Evolutionary conservation across 1,139 yeast genomes (phyloP).

Genomic region (Pichia sp.): DNA sequence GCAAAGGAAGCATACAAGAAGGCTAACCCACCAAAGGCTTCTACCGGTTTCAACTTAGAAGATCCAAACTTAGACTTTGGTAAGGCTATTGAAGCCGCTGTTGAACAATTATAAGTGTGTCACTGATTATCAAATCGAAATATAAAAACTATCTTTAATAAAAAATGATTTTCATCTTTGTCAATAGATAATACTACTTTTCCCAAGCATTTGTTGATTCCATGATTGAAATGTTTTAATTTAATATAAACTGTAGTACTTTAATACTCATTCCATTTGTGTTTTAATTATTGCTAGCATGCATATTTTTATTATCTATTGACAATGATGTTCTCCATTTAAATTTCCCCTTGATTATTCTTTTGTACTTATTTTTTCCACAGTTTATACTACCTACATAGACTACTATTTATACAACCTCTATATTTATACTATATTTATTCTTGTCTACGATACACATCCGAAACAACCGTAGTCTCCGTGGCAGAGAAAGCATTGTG

Average conservation of each 20-base stretch:
- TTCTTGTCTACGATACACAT: neutral
- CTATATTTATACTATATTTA: constrained; percentile 5
- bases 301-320: neutral
- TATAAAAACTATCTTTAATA: too few relatives aligned
- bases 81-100: constrained; percentile 46
- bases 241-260: too few relatives aligned
- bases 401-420: neutral
- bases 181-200: neutral
- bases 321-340: too few relatives aligned
- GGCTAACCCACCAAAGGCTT: constrained; percentile 45
- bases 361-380: constrained; percentile 2
- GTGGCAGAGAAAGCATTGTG: too few relatives aligned
- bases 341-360: neutral
- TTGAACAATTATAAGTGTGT: constrained; percentile 35
- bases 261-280: too few relatives aligned
- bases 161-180: neutral
- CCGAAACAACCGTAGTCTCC: too few relatives aligned
- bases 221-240: too few relatives aligned
- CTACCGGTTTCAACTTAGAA: constrained; percentile 67
- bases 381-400: constrained; percentile 1
- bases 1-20: constrained; percentile 89
- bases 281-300: neutral
- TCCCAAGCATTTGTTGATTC: neutral
- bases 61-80: constrained; percentile 90
- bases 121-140: too few relatives aligned